phyloP scores from a whole-genome alignment of 495 filamentous ascomycete species.

The Lentithecium fluviatile region DNA sequence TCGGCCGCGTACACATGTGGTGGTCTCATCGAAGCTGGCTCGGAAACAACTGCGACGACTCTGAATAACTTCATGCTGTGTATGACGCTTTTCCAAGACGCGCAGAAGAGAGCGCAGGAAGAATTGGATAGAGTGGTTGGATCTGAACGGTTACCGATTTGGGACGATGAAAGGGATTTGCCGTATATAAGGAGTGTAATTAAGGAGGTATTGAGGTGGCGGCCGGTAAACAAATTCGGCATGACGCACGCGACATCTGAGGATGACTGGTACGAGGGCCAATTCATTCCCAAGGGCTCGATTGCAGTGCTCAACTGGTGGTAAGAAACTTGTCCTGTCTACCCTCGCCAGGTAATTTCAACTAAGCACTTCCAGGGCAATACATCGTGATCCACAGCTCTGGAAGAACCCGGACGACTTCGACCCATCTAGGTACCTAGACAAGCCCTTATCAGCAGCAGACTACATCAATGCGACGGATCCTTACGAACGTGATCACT shows the following conservation, averaged over 20 bases:
- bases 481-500: slow-evolving; percentile 34
- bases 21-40: slow-evolving; percentile 41
- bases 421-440: slow-evolving; percentile 31
- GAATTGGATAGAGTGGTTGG: slow-evolving; percentile 40
- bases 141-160: slow-evolving; percentile 27
- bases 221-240: slow-evolving; percentile 34
- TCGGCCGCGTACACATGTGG: slow-evolving; percentile 36
- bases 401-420: slow-evolving; percentile 28
- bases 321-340: slow-evolving; percentile 24
- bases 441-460: slow-evolving; percentile 12
- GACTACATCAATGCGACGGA: slow-evolving; percentile 28
- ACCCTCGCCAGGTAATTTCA: too few species aligned
- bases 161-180: slow-evolving; percentile 35
- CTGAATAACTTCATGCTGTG: slow-evolving; percentile 38
- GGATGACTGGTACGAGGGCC: slow-evolving; percentile 37
- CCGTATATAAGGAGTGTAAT: slow-evolving; percentile 36
- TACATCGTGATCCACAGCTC: slow-evolving; percentile 31
- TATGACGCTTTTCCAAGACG: slow-evolving; percentile 33
- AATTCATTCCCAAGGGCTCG: slow-evolving; percentile 35
- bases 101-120: slow-evolving; percentile 33
- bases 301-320: slow-evolving; percentile 32
- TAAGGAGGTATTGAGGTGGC: slow-evolving; percentile 38
- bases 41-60: slow-evolving; percentile 38
- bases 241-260: slow-evolving; percentile 31
- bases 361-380: too few species aligned